Evolutionary conservation across 495 filamentous ascomycete genomes (phyloP).

Genomic region (Penicillium taxi): DNA sequence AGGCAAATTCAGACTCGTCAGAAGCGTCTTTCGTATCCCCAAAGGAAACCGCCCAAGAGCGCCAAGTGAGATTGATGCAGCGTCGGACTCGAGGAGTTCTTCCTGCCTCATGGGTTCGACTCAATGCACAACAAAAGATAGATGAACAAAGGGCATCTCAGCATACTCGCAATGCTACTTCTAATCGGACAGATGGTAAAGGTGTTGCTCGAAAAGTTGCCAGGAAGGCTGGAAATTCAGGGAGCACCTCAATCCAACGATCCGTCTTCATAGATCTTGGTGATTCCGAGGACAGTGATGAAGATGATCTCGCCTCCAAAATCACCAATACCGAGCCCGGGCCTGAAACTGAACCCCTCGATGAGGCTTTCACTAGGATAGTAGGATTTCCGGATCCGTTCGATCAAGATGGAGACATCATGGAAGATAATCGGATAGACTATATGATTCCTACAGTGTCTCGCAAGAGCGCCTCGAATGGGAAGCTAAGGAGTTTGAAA

Average conservation of each 20-base stretch:
- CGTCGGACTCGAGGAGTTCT: conserved; percentile 73
- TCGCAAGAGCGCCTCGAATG: conserved; percentile 16
- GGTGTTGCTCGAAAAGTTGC: conserved; percentile 39
- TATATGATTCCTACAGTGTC: conserved; percentile 42
- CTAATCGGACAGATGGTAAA: conserved; percentile 24
- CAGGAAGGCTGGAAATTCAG: conserved; percentile 17
- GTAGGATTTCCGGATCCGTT: conserved; percentile 14
- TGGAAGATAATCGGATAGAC: conserved; percentile 53
- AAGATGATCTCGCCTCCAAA: conserved; percentile 21
- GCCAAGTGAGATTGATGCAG: conserved; percentile 31
- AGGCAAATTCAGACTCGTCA: conserved; percentile 17
- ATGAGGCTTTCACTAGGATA: background rate
- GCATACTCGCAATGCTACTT: conserved; percentile 12
- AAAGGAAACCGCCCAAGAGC: conserved; percentile 17
- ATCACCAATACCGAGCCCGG: conserved; percentile 1
- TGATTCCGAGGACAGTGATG: conserved; percentile 41
- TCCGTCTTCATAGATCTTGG: conserved; percentile 44
- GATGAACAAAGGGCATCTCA: conserved; percentile 21
- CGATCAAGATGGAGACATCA: conserved; percentile 32
- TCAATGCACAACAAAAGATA: conserved; percentile 48
- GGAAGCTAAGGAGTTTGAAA: conserved; percentile 36
- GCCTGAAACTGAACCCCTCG: conserved; percentile 1
- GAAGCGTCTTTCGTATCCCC: conserved; percentile 4
- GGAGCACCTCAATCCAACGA: conserved; percentile 9
- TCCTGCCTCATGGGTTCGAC: conserved; percentile 80